phyloP scores from a whole-genome alignment of 2,329 filamentous ascomycete genomes.

The Harringtonia lauricola region DNA sequence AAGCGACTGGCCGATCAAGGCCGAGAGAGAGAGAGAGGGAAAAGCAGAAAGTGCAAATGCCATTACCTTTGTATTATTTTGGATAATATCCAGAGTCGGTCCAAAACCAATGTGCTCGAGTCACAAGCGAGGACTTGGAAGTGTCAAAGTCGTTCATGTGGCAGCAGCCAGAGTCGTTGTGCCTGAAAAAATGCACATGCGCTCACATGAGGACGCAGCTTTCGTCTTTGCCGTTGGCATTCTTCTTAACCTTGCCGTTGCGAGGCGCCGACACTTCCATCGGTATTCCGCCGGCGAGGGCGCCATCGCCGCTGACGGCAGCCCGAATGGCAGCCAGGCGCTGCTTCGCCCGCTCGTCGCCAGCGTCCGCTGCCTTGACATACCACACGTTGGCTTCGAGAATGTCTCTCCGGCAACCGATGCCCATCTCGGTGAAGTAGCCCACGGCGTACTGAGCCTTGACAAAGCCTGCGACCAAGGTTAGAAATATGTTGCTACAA shows the following conservation, averaged over 20 bases:
- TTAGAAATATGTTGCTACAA: too few species aligned
- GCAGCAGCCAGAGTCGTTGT: too few species aligned
- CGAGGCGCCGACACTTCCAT: constrained; percentile 44
- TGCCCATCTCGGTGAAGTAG: constrained; percentile 98
- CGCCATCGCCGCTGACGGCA: constrained; percentile 57
- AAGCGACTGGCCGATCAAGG: too few species aligned
- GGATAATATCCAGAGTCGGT: too few species aligned
- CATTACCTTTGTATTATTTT: too few species aligned
- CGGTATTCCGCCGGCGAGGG: constrained; percentile 41
- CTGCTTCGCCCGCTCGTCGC: constrained; percentile 81
- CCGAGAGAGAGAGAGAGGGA: background rate
- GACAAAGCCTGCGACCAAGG: constrained; percentile 38
- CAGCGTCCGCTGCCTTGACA: constrained; percentile 84
- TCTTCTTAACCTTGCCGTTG: constrained; percentile 40
- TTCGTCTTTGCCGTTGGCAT: constrained; percentile 31
- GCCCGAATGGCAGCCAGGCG: constrained; percentile 77
- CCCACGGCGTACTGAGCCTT: constrained; percentile 89
- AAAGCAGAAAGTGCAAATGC: too few species aligned
- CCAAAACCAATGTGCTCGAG: too few species aligned
- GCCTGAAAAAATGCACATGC: too few species aligned
- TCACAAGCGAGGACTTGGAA: too few species aligned
- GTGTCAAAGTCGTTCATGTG: too few species aligned
- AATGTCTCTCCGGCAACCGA: constrained; percentile 88
- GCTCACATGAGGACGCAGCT: constrained; percentile 49
- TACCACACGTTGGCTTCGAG: constrained; percentile 98